These are phyloP conservation scores for Fusarium gaditjirri DNA, from an alignment of 2,329 filamentous ascomycete genomes.

Conservation along the genomic window DNA sequence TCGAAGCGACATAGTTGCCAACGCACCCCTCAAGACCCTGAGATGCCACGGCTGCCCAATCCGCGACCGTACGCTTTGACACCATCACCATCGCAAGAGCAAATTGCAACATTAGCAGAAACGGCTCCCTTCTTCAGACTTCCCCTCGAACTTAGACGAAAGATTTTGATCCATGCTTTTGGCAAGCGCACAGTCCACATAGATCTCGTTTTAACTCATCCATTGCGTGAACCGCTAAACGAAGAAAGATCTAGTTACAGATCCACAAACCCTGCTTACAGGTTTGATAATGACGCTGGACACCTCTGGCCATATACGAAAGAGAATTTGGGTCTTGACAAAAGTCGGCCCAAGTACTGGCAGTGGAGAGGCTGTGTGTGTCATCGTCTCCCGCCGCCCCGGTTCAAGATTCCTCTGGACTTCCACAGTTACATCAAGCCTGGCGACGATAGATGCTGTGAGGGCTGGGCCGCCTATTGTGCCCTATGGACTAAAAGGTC, in stretches of 20 bases:
- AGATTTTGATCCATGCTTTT: neutral
- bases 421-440: neutral
- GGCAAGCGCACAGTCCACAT: neutral
- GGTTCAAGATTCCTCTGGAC: fast-evolving
- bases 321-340: neutral
- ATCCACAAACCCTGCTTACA: neutral
- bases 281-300: too few relatives aligned
- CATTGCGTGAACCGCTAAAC: neutral
- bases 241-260: too few relatives aligned
- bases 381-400: neutral
- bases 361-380: conserved; percentile 16
- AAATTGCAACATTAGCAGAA: fast-evolving
- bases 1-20: neutral
- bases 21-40: fast-evolving
- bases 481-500: neutral
- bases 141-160: fast-evolving
- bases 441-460: neutral
- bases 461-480: neutral
- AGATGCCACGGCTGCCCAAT: neutral
- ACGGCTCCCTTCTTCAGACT: neutral
- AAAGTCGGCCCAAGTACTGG: neutral
- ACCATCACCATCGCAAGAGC: neutral
- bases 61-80: neutral
- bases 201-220: neutral
- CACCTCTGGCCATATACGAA: fast-evolving